Conservation (phyloP, 345 rosid species). For the Eucalyptus sp. region DNA sequence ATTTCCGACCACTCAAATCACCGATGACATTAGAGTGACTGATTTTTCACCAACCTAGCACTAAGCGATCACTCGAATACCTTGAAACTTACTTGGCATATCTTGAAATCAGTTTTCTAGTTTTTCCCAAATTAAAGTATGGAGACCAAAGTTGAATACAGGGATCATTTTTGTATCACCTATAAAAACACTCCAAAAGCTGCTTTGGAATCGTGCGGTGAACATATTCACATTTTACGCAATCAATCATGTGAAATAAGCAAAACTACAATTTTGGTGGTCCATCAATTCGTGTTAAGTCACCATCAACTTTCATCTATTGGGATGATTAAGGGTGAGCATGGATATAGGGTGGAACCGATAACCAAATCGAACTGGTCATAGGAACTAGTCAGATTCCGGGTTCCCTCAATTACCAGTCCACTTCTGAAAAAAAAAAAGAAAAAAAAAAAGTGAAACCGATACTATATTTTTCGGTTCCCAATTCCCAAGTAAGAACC, state of each 20-base stretch:
- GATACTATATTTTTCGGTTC: accelerated
- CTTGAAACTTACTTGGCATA: neutral
- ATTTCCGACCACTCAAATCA: accelerated
- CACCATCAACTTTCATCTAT: neutral
- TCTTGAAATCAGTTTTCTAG: neutral
- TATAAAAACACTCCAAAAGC: neutral
- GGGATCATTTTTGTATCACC: neutral
- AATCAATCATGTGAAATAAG: neutral
- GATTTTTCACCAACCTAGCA: too few species aligned
- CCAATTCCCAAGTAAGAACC: neutral
- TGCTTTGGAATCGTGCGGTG: neutral
- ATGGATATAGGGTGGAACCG: neutral
- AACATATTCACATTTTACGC: neutral
- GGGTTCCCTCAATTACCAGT: neutral
- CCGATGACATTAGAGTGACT: neutral
- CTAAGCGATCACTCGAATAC: neutral
- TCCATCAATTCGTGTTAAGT: neutral
- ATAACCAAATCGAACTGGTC: neutral
- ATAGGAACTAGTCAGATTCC: neutral
- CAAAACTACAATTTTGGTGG: neutral
- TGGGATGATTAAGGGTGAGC: neutral
- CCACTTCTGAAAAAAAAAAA: accelerated
- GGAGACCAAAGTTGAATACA: neutral
- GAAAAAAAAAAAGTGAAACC: accelerated
- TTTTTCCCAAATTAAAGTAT: neutral